Evolutionary conservation across 1,284 basidiomycete species (phyloP), one percentile per base, ranked within the genome.

Genomic region (Phellopilus nigrolimitatus): DNA sequence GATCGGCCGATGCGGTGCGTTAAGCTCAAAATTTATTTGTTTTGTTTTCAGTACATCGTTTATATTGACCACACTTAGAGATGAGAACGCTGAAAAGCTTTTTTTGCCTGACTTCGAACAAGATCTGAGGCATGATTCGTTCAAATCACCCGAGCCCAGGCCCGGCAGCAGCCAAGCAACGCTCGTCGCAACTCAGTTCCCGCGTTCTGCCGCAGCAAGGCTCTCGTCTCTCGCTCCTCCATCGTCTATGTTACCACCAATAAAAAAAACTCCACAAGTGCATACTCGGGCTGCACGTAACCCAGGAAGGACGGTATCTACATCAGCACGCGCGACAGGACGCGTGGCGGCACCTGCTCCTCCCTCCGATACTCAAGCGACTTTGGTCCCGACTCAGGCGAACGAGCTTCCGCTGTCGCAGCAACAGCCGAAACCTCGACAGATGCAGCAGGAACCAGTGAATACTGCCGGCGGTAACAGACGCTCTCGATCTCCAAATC

Each of bases 101-200:
- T 15, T 43, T 15, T 4, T 4, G 22, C 25, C 24, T 4, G n/a
- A 28, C 3, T n/a, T 28, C 15, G 41, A 17, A 24, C 13, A 27
- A 13, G 40, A 25, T 12, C 25, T 27, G 12, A 4, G 15, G 12
- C 2, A 9, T 17, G 13, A 8, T 13, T 13, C n/a, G 10, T 9
- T 19, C 22, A 13, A 6, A 24, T 27, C 41, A 4, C 39, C 10
- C 3, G 19, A 7, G 5, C 24, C 12, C n/a, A 25, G 25, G 19
- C 44, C 44, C 6, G 43, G 28, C 22, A 43, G 36, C 34, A 50
- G 39, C 1, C 48, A 50, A 30, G 48, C 39, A 10, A 50, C 48
- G 8, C 30, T 50, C 12, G 48, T 50, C 8, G 19, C 21, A n/a
- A 33, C n/a, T 1, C 21, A 37, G 45, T 12, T 30, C 12, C 24